These are phyloP conservation scores for Triangularia setosa DNA, from an alignment of 2,329 filamentous ascomycete genomes.

Conservation along the genomic window DNA sequence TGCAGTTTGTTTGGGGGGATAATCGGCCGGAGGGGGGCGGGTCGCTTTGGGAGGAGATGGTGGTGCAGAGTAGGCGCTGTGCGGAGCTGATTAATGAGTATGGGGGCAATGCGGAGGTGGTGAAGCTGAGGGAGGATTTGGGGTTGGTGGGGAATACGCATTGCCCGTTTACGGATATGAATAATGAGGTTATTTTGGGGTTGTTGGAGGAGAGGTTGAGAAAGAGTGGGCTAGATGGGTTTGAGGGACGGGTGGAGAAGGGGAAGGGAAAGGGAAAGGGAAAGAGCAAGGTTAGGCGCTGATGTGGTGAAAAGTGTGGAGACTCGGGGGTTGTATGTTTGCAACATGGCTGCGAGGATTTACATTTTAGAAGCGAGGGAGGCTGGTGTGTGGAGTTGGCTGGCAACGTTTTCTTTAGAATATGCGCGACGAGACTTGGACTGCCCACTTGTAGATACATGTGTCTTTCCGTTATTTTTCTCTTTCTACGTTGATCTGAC, in stretches of 20 bases:
- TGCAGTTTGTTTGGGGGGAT: conserved; percentile 31
- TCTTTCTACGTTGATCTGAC: too few species aligned
- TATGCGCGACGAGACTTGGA: too few species aligned
- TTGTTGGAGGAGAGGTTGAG: conserved; percentile 27
- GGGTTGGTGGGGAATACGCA: conserved; percentile 30
- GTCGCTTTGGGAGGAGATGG: neutral
- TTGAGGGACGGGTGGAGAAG: conserved; percentile 7
- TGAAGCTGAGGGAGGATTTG: conserved; percentile 26
- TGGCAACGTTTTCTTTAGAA: too few species aligned
- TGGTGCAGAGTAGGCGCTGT: conserved; percentile 24
- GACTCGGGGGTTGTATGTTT: too few species aligned
- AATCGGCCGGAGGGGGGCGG: conserved; percentile 21
- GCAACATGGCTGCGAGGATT: too few species aligned
- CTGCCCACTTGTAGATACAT: too few species aligned
- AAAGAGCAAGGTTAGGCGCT: neutral
- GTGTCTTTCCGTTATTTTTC: too few species aligned
- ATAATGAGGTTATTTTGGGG: conserved; percentile 29
- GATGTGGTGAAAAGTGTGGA: too few species aligned
- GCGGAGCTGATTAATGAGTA: conserved; percentile 29
- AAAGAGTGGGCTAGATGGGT: conserved; percentile 24
- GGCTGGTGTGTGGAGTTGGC: too few species aligned
- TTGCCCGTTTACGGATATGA: conserved; percentile 30
- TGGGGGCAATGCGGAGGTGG: conserved; percentile 28
- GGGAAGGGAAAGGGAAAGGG: neutral
- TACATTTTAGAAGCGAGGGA: too few species aligned